Evolutionary conservation across 495 filamentous ascomycete genomes (phyloP).

Genomic region (Aspergillus affinis): DNA sequence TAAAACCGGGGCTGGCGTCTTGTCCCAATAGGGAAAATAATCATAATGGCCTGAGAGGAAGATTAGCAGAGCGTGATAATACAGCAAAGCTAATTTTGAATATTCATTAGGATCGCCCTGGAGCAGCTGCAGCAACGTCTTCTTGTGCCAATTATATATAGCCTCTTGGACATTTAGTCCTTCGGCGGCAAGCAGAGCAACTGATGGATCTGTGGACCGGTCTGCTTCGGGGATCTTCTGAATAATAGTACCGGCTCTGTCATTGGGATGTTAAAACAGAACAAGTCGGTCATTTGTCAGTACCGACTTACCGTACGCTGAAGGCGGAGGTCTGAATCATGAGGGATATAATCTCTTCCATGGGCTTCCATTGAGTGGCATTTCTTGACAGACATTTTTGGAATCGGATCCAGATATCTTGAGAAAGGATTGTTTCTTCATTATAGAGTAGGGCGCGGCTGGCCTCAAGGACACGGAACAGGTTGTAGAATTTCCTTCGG

Average conservation of each 20-base stretch:
- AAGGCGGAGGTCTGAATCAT: conserved; percentile 5
- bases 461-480: background rate
- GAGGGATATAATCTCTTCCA: conserved; percentile 3
- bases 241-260: background rate
- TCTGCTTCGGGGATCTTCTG: background rate
- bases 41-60: conserved; percentile 13
- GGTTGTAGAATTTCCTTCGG: background rate
- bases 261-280: background rate
- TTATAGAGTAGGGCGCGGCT: background rate
- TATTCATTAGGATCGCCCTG: background rate
- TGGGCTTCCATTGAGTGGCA: background rate
- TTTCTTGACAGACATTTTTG: background rate
- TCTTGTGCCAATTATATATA: conserved; percentile 2
- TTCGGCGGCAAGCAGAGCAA: background rate
- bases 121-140: background rate
- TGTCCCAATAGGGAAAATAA: conserved; percentile 10
- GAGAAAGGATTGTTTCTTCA: background rate
- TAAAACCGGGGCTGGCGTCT: conserved; percentile 3
- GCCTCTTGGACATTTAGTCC: conserved; percentile 1
- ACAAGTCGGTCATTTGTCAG: no score
- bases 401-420: background rate
- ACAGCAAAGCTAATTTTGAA: background rate
- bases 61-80: conserved; percentile 16
- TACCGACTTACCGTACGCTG: background rate
- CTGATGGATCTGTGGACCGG: background rate